A percentile compares a stretch with the other conserved stretches of the same genome.
Conservation (phyloP, 2,329 filamentous ascomycete genomes). For the Penicillium sp. region DNA sequence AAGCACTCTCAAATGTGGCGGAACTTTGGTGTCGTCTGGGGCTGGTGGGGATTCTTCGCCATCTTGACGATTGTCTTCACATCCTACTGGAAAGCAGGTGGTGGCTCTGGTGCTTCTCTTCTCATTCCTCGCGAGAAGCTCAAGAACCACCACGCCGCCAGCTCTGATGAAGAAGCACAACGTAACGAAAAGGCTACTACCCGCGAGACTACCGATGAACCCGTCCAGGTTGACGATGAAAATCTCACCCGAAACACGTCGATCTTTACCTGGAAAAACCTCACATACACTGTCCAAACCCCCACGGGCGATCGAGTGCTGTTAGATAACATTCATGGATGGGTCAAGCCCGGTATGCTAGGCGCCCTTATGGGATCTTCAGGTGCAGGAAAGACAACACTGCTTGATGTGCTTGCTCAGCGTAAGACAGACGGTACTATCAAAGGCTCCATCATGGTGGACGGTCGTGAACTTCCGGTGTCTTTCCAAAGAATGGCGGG, state of each 20-base stretch:
- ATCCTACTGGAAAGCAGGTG: conserved; percentile 50
- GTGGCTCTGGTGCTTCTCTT: conserved; percentile 49
- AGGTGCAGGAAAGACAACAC: conserved; percentile 71
- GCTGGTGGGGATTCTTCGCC: conserved; percentile 60
- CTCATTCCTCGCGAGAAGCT: conserved; percentile 61
- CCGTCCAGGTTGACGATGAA: conserved; percentile 23
- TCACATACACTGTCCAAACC: conserved; percentile 66
- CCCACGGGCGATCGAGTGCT: conserved; percentile 53
- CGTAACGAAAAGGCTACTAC: background rate
- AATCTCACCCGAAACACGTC: conserved; percentile 60
- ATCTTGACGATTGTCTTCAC: conserved; percentile 58
- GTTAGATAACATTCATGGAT: conserved; percentile 68
- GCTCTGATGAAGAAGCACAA: conserved; percentile 19
- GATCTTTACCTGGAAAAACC: conserved; percentile 70
- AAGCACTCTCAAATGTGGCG: conserved; percentile 53
- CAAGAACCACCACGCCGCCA: conserved; percentile 33
- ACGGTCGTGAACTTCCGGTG: conserved; percentile 56
- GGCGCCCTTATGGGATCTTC: conserved; percentile 74
- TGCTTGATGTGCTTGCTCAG: conserved; percentile 70
- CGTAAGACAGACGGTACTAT: conserved; percentile 63
- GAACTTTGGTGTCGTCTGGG: conserved; percentile 60
- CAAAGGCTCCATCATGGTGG: conserved; percentile 62
- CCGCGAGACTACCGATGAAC: conserved; percentile 10
- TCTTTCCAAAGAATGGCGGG: conserved; percentile 65
- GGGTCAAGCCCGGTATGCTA: conserved; percentile 71